Percentiles rank a stretch among this genome's conserved stretches.
These are phyloP conservation scores for Penicillium sp. DNA, from an alignment of 2,329 filamentous ascomycete species.

Conservation along the genomic window DNA sequence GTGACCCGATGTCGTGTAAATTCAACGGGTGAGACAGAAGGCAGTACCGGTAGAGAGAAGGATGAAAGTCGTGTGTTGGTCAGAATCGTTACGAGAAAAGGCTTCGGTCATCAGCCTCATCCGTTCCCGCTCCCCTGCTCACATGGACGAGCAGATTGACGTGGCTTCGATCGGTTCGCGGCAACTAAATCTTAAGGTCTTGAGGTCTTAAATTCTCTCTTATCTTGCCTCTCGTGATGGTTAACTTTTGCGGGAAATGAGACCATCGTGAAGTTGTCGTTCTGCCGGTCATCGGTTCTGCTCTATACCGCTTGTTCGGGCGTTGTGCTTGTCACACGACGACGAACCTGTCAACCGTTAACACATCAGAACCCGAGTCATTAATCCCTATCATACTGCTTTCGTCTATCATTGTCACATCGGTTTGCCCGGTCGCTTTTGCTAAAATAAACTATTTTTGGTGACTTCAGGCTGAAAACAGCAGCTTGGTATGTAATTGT, in stretches of 20 bases:
- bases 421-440: slow-evolving; percentile 4
- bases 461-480: background rate
- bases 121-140: slow-evolving; percentile 10
- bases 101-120: slow-evolving; percentile 18
- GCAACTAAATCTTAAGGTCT: background rate
- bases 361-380: slow-evolving; percentile 17
- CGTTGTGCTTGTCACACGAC: slow-evolving; percentile 21
- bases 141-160: slow-evolving; percentile 21
- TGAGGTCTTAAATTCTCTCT: background rate
- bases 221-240: background rate
- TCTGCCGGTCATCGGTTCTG: background rate
- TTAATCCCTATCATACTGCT: background rate
- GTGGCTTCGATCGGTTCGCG: slow-evolving; percentile 20
- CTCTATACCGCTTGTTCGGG: slow-evolving; percentile 14
- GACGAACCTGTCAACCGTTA: slow-evolving; percentile 14
- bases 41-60: background rate
- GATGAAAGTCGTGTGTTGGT: slow-evolving; percentile 3
- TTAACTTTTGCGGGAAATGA: background rate
- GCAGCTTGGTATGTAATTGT: slow-evolving; percentile 1
- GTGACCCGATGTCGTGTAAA: slow-evolving; percentile 19
- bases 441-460: background rate
- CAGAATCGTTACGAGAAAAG: background rate
- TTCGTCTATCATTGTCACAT: slow-evolving; percentile 3
- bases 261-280: background rate
- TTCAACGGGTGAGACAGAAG: slow-evolving; percentile 13